Evolutionary conservation across 768 basidiomycete genomes (phyloP), one percentile per base, ranked within the genome.

Genomic region (Rhizopogon vinicolor): DNA sequence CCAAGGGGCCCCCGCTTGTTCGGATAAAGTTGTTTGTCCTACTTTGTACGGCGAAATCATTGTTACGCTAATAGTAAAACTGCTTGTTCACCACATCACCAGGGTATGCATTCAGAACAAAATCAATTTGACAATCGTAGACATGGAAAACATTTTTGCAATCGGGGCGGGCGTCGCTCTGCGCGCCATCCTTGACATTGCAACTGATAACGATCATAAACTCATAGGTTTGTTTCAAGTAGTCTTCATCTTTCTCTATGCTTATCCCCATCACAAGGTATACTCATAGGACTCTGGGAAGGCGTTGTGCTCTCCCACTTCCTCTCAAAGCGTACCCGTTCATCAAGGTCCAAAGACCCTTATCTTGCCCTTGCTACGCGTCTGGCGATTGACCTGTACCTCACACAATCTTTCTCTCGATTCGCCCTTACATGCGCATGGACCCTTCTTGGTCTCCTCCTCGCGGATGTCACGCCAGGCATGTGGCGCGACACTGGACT

Each of bases 261-360:
- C 29, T 45, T 44, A 18, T 18, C 43, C 68, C 76, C 66, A 79
- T 75, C 55, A 65, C 81, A 53, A 79, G 82, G 84, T 16, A 83
- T 84, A 13, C 77, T 91, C 54, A 75, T 91, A 52, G 89, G 89
- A 7, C 73, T 90, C 18, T 91, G 88, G 87, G 89, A 91, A 69
- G 88, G 89, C 46, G 78, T 87, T 25, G 82, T 89, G 39, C 74
- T 89, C 53, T 80, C 83, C 41, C 89, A 90, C 61, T 89, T 88
- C 66, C 68, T 87, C 59, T 79, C 78, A 57, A 86, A 86, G 65
- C 78, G 78, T 69, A 86, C 87, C 33, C 64, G 55, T 53, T 63
- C 64, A 33, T 49, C 48, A 9, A 22, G 22, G 48, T 87, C 87
- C 0, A 74, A 76, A 54, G 88, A 90, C 67, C 88, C 87, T 7